Conservation (phyloP, 2,329 filamentous ascomycete species). For the Lizonia empirigonia region DNA sequence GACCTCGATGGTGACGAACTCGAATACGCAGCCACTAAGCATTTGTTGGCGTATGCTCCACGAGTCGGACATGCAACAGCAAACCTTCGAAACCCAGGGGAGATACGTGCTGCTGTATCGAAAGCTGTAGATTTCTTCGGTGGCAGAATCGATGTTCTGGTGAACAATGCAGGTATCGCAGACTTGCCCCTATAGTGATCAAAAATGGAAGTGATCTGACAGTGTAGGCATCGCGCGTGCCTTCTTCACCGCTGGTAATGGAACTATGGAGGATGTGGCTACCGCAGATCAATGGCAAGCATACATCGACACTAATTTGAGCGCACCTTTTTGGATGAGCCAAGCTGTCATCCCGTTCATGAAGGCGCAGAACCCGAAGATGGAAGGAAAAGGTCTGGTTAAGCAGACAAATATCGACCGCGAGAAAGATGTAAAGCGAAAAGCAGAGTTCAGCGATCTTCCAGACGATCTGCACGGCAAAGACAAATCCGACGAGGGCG, state of each 20-base stretch:
- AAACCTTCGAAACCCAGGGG: conserved; percentile 46
- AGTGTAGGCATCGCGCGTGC: conserved; percentile 24
- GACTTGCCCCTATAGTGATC: not conserved
- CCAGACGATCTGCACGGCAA: conserved; percentile 28
- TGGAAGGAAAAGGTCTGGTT: not conserved
- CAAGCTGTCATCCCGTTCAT: conserved; percentile 32
- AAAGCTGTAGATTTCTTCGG: conserved; percentile 48
- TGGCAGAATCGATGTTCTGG: conserved; percentile 34
- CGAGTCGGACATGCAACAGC: conserved; percentile 34
- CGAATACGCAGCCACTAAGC: conserved; percentile 26
- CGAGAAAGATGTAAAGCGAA: conserved; percentile 26
- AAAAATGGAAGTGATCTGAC: not conserved
- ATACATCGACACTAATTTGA: conserved; percentile 31
- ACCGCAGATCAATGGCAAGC: conserved; percentile 33
- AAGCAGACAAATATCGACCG: conserved; percentile 24
- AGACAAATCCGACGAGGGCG: conserved; percentile 31
- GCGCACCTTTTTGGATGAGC: conserved; percentile 30
- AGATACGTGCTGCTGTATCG: conserved; percentile 41
- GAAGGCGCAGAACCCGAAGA: conserved; percentile 27
- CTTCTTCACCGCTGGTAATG: conserved; percentile 31
- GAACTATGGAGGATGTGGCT: conserved; percentile 31
- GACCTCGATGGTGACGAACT: conserved; percentile 52
- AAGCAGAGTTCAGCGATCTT: conserved; percentile 27
- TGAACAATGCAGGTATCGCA: conserved; percentile 35
- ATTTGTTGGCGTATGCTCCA: conserved; percentile 43